Evolutionary conservation across 306 rosid species (phyloP).

Genomic region (Betula pendula): DNA sequence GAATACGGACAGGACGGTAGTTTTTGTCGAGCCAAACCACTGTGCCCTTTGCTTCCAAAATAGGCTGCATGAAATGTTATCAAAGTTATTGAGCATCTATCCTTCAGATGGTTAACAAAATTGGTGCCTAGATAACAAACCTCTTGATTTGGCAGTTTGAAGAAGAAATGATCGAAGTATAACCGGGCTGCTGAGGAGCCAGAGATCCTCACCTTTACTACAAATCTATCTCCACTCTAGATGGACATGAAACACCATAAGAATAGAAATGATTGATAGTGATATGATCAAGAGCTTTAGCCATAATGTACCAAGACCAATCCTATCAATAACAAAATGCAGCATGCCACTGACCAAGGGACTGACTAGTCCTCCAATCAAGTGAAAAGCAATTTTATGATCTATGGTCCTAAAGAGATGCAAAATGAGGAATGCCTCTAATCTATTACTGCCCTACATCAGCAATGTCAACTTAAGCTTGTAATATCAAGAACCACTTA

Average conservation of each 20-base stretch:
- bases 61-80: conserved; percentile 49
- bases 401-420: too few relatives aligned
- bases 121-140: conserved; percentile 33
- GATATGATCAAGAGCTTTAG: neutral
- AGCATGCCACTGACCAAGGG: too few relatives aligned
- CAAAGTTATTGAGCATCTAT: conserved; percentile 26
- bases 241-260: conserved; percentile 26
- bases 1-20: conserved; percentile 76
- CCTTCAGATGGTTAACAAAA: neutral
- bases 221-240: conserved; percentile 81
- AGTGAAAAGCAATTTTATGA: too few relatives aligned
- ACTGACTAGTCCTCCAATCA: too few relatives aligned
- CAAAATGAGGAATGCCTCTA: too few relatives aligned
- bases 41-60: conserved; percentile 79
- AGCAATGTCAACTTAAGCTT: too few relatives aligned
- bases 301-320: neutral
- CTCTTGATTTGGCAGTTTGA: conserved; percentile 82
- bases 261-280: conserved; percentile 16
- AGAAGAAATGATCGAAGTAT: conserved; percentile 66
- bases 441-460: too few relatives aligned
- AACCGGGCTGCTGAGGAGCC: conserved; percentile 73
- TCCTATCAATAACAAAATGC: neutral
- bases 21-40: conserved; percentile 82
- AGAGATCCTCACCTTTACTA: conserved; percentile 60
- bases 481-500: too few relatives aligned